Conservation (phyloP, 345 rosid species). For the Mangifera indica region DNA sequence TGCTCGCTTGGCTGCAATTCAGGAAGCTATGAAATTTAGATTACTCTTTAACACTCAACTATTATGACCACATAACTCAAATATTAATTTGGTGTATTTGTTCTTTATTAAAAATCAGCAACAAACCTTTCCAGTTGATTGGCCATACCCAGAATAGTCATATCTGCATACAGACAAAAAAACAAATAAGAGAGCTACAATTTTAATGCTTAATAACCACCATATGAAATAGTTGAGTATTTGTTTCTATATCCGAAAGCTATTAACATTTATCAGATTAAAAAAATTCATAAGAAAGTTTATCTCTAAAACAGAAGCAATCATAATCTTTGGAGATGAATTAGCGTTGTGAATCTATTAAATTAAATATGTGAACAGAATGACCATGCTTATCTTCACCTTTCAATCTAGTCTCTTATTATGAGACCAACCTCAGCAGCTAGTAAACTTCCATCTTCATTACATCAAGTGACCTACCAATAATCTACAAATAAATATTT, state of each 20-base stretch:
- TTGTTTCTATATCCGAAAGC: background rate
- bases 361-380: background rate
- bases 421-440: background rate
- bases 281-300: background rate
- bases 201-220: slow-evolving; percentile 4
- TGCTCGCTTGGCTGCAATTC: slow-evolving; percentile 94
- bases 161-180: slow-evolving; percentile 53
- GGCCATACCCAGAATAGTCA: slow-evolving; percentile 97
- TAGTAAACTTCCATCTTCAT: background rate
- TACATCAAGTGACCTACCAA: background rate
- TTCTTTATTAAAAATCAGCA: slow-evolving; percentile 6
- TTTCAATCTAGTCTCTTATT: background rate
- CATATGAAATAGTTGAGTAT: background rate
- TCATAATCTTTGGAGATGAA: background rate
- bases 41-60: slow-evolving; percentile 9
- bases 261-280: background rate
- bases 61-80: background rate
- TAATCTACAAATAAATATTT: background rate
- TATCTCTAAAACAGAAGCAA: background rate
- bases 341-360: background rate
- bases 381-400: background rate
- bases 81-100: background rate
- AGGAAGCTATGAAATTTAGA: slow-evolving; percentile 21
- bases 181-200: slow-evolving; percentile 8
- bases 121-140: slow-evolving; percentile 94